Evolutionary conservation across 495 filamentous ascomycete genomes (phyloP).

Genomic region (Aspergillus bertholletiae): DNA sequence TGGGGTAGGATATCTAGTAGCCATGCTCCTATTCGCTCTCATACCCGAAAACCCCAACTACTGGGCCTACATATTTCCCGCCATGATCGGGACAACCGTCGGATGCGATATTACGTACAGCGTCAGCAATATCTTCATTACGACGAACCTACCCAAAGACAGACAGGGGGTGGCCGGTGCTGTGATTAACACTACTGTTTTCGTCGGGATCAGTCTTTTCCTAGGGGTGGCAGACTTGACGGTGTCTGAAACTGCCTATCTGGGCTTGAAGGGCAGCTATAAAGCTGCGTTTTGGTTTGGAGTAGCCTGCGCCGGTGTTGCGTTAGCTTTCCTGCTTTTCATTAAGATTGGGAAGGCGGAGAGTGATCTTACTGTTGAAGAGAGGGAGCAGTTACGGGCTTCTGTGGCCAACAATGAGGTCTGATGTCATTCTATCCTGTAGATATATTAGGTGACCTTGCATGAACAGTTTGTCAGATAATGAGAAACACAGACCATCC

Average conservation of each 20-base stretch:
- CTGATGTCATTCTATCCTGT: too few species aligned
- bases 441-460: too few species aligned
- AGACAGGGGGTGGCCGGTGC: conserved; percentile 10
- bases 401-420: too few species aligned
- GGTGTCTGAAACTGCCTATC: conserved; percentile 2
- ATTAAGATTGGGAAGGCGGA: conserved; percentile 3
- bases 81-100: conserved; percentile 7
- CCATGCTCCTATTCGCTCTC: too few species aligned
- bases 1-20: too few species aligned
- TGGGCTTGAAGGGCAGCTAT: conserved; percentile 6
- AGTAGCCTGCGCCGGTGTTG: conserved; percentile 6
- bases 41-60: conserved; percentile 11
- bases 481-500: too few species aligned
- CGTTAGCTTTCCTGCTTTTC: conserved; percentile 1
- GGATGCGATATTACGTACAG: conserved; percentile 11
- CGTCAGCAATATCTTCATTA: conserved; percentile 13
- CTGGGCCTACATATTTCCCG: conserved; percentile 10
- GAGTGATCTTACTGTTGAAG: conserved; percentile 10
- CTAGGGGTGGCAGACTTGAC: conserved; percentile 6
- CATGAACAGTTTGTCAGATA: too few species aligned
- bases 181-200: conserved; percentile 10
- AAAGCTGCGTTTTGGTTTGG: conserved; percentile 14
- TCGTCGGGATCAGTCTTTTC: conserved; percentile 11
- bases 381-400: too few species aligned
- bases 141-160: conserved; percentile 4